Base-by-base conservation (phyloP, 2,329 filamentous ascomycete species). In the Zymoseptoria ardabiliae region DNA sequence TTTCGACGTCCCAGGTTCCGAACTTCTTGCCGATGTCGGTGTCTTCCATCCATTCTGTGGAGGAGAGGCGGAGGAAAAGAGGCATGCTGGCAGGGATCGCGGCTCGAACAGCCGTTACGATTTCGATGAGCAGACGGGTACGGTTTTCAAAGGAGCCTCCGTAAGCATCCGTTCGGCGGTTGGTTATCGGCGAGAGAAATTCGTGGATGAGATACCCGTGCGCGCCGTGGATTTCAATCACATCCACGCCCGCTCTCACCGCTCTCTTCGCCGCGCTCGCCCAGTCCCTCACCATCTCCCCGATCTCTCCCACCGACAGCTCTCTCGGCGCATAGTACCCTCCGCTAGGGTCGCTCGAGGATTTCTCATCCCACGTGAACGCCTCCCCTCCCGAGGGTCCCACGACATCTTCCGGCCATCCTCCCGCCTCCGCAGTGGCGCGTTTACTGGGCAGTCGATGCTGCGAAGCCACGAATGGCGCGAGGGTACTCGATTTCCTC, bases 201-300 rank as follows among this genome's bases (percentile, higher is more conserved):
- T 79, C 75, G 64, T 85, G 83, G 0, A 93, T 76, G 0, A 94
- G 80, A 69, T 92, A 94, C 17, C 90, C 89, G 68, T 94, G 90
- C 0, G 89, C 90, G 63, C 81, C 82, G 76, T 94, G 90, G 52
- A 95, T 83, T 71, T 95, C 90, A 59, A 94, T 85, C 3, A 86
- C 82, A 70, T 96, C 90, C 41, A 89, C 82, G 0, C 90, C 91
- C 1, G 86, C 88, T 35, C 71, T 70, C 4, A 80, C 62, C 11
- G 76, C 70, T 20, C 78, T 72, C 60, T 82, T 75, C 2, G 92
- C 74, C 1, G 89, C 83, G 41, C 79, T 79, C 6, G 79, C 83
- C 76, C 84, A 94, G 20, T 81, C 81, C 50, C 75, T 71, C 65
- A 91, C 85, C 45, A 90, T 73, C 7, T 77, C 74, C 64, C 84